Evolutionary conservation across 2,329 filamentous ascomycete genomes (phyloP).

Genomic region (Albophoma yamanashiensis): DNA sequence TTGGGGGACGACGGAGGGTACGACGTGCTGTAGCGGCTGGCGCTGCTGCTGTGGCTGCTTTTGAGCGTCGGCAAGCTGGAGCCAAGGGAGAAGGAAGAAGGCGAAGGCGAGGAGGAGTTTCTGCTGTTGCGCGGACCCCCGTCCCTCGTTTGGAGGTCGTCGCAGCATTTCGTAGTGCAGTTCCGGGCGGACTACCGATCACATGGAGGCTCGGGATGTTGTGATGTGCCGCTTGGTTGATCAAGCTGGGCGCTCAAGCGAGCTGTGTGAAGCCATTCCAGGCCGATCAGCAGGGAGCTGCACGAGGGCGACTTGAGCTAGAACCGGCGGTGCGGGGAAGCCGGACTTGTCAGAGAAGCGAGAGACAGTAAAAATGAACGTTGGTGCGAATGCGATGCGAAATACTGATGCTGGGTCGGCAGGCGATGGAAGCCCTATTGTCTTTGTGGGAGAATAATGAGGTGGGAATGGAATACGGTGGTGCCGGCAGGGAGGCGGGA

Average conservation of each 20-base stretch:
- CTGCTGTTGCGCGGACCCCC: slow-evolving; percentile 34
- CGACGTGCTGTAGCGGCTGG: neutral
- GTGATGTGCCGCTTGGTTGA: slow-evolving; percentile 1
- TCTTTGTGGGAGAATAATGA: neutral
- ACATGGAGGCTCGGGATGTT: slow-evolving; percentile 6
- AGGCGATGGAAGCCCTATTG: neutral
- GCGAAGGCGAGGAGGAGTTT: slow-evolving; percentile 44
- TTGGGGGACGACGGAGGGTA: neutral
- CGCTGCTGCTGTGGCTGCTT: slow-evolving; percentile 40
- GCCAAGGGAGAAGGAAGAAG: slow-evolving; percentile 45
- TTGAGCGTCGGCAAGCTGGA: slow-evolving; percentile 45
- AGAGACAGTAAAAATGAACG: neutral
- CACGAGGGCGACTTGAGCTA: neutral
- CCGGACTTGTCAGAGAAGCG: neutral
- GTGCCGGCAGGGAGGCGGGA: neutral
- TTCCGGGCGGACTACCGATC: slow-evolving; percentile 1
- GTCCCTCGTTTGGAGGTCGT: slow-evolving; percentile 50
- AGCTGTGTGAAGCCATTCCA: slow-evolving; percentile 6
- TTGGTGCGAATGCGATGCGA: neutral
- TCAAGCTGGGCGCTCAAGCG: neutral
- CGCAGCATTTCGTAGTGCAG: slow-evolving; percentile 40
- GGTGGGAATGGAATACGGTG: neutral
- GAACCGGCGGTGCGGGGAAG: neutral
- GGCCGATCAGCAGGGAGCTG: neutral
- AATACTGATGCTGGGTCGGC: neutral